Evolutionary conservation across 2,329 filamentous ascomycete species (phyloP), one percentile per base, ranked within the genome.

Genomic region (Microcyclospora tardicrescens): DNA sequence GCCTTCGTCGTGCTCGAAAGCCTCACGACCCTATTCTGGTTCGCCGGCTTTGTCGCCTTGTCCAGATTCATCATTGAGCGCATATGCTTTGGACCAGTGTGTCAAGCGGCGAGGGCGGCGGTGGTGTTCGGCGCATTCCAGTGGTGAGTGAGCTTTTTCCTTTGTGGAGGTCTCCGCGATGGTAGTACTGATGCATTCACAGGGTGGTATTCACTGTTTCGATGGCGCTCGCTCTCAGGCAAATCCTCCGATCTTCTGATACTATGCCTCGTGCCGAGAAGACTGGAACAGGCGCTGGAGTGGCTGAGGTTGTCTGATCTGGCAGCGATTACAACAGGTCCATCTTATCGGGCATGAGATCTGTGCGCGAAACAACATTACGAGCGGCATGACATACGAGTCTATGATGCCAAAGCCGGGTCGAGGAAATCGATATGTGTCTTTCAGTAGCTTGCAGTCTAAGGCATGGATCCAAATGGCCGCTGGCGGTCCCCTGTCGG

Each of bases 1-100:
- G 75, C 70, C 33, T 73, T 85, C 12, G 65, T 87, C 13, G 77
- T 53, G 1, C 67, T 84, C 27, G 82, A 93, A 53, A 67, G 66
- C 34, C 48, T 91, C 16, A 91, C 84, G 9, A 79, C 81, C 63
- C 69, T 93, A 40, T 93, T 93, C 67, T 94, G 86, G 86, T 91
- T 95, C 55, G 79, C 81, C 1, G 85, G 84, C 6, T 81, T 85
- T 52, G 78, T 93, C 48, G 84, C 84, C 0, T 61, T 87, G 10
- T 84, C 81, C 0, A 79, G 77, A 14, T 68, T 68, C 39, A 61
- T 85, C 41, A 72, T 73, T 38, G 68, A 72, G 12, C 64, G 73
- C 0, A 61, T 71, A 40, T 78, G 75, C 54, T 67, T 63, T 32
- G 65, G 67, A 32, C 64, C 60, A 13, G 67, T 65, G 12, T 87